Evolutionary conservation across 2,329 filamentous ascomycete species (phyloP).

Genomic region (Aspergillus ruber): DNA sequence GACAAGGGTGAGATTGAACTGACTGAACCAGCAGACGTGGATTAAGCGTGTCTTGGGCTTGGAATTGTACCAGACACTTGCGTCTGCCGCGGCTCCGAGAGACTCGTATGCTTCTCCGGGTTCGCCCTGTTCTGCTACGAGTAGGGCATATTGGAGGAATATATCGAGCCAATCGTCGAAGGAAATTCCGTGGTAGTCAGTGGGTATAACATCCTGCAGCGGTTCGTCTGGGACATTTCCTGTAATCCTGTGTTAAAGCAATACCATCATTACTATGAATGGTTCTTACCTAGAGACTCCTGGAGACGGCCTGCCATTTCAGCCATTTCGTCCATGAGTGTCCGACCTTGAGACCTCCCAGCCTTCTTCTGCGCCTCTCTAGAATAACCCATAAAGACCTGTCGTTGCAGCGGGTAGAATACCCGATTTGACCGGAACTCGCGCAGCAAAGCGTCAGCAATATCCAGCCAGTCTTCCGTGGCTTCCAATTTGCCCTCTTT

Average conservation of each 20-base stretch:
- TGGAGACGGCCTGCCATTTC: slow-evolving; percentile 41
- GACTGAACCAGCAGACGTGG: slow-evolving; percentile 69
- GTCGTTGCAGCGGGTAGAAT: slow-evolving; percentile 52
- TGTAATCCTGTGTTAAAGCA: slow-evolving; percentile 11
- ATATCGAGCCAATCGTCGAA: slow-evolving; percentile 85
- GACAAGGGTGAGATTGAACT: slow-evolving; percentile 20
- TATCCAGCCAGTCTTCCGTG: slow-evolving; percentile 52
- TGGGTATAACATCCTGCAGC: slow-evolving; percentile 35
- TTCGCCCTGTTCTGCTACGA: slow-evolving; percentile 62
- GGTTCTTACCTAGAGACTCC: slow-evolving; percentile 31
- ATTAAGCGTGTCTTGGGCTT: slow-evolving; percentile 64
- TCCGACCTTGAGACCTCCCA: slow-evolving; percentile 27
- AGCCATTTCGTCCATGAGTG: slow-evolving; percentile 37
- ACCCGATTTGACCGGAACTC: slow-evolving; percentile 55
- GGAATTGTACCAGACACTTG: slow-evolving; percentile 73
- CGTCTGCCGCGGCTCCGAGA: slow-evolving; percentile 69
- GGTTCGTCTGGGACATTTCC: slow-evolving; percentile 20
- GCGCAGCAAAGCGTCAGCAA: slow-evolving; percentile 52
- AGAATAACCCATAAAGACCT: slow-evolving; percentile 46
- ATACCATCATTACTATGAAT: not conserved
- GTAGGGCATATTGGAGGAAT: slow-evolving; percentile 79
- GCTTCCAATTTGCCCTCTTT: slow-evolving; percentile 46
- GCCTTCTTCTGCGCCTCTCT: slow-evolving; percentile 34
- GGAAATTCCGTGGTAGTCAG: slow-evolving; percentile 66
- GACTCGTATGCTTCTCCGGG: slow-evolving; percentile 70